A percentile compares a stretch with the other conserved stretches of the same genome.
These are phyloP conservation scores for Microdochium nivale DNA, from an alignment of 2,329 filamentous ascomycete species.

Conservation along the genomic window DNA sequence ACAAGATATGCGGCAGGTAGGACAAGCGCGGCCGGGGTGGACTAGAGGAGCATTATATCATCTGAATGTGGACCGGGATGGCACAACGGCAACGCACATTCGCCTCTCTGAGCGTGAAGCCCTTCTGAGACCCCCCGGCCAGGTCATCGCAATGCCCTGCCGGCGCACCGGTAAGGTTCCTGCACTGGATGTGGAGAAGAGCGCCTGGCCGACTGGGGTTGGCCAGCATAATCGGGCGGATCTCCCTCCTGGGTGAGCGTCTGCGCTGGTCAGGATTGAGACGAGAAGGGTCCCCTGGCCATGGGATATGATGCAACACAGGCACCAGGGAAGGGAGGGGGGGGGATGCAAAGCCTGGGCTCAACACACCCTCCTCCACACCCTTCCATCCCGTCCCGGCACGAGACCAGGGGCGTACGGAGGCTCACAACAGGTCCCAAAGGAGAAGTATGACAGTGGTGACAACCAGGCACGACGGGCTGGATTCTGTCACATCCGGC, in stretches of 20 bases:
- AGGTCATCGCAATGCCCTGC: slow-evolving; percentile 33
- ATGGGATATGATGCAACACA: slow-evolving; percentile 33
- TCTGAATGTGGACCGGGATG: slow-evolving; percentile 32
- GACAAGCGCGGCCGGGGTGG: slow-evolving; percentile 23
- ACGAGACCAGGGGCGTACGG: too few relatives aligned
- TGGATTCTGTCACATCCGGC: too few relatives aligned
- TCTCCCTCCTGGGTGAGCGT: slow-evolving; percentile 27
- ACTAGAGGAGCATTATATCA: slow-evolving; percentile 36
- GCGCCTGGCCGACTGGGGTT: not conserved
- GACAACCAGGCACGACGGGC: too few relatives aligned
- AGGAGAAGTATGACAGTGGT: too few relatives aligned
- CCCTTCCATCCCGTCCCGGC: too few relatives aligned
- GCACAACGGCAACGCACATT: slow-evolving; percentile 8
- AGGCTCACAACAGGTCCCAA: too few relatives aligned
- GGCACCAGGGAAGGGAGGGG: slow-evolving; percentile 23
- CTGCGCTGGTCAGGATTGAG: slow-evolving; percentile 42
- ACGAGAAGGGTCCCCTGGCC: slow-evolving; percentile 29
- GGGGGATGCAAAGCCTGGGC: slow-evolving; percentile 1
- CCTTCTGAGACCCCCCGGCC: not conserved
- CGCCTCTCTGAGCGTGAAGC: not conserved
- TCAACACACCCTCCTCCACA: too few relatives aligned
- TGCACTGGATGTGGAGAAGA: slow-evolving; percentile 30
- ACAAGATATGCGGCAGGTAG: slow-evolving; percentile 1
- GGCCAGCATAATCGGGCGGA: not conserved
- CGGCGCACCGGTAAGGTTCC: slow-evolving; percentile 33